Evolutionary conservation across 164 flowering plant species (phyloP).

Genomic region (Umbellularia californica): DNA sequence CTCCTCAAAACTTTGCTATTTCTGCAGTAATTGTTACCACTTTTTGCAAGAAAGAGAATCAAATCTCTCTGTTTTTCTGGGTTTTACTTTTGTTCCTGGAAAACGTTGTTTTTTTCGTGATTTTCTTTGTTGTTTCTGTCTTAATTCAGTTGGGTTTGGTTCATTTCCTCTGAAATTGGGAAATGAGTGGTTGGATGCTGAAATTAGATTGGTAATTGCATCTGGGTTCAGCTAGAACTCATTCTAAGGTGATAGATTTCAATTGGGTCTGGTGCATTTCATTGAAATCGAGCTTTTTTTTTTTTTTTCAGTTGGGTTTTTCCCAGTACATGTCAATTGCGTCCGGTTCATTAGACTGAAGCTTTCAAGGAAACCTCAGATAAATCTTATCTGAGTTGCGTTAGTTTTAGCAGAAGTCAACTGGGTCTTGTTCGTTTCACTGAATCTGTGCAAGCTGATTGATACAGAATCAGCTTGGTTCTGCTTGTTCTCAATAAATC

Average conservation of each 20-base stretch:
- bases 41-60: neutral
- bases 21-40: neutral
- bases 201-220: neutral
- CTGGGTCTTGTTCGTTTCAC: constrained; percentile 8
- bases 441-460: neutral
- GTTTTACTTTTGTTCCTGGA: neutral
- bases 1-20: neutral
- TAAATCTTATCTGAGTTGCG: constrained; percentile 5
- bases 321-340: neutral
- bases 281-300: neutral
- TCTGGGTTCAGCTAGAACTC: neutral
- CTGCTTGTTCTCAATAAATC: neutral
- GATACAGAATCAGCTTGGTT: no score
- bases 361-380: neutral
- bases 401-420: constrained; percentile 6
- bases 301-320: neutral
- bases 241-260: neutral
- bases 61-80: neutral
- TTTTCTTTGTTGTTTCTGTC: neutral
- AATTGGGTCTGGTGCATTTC: neutral
- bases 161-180: neutral
- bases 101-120: neutral
- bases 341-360: neutral
- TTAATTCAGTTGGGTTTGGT: constrained; percentile 3
- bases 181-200: neutral